These are phyloP conservation scores for Pseudomassariella vexata DNA, from an alignment of 2,329 filamentous ascomycete genomes.

Conservation along the genomic window DNA sequence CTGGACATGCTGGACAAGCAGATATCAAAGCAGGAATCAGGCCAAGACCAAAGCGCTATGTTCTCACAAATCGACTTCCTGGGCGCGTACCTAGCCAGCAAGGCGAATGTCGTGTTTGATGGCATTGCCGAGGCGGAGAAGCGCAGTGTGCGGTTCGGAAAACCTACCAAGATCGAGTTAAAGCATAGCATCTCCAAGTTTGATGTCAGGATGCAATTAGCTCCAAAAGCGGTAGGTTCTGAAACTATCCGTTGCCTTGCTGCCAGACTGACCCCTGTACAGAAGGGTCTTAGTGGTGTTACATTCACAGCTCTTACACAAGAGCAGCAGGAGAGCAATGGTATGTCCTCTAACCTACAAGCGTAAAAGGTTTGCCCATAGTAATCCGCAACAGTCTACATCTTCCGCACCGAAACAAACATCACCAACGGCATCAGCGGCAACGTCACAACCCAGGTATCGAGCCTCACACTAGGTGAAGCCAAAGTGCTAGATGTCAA, in stretches of 20 bases:
- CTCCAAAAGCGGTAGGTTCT: constrained; percentile 25
- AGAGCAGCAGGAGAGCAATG: constrained; percentile 26
- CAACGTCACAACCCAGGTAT: constrained; percentile 29
- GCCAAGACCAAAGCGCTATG: constrained; percentile 40
- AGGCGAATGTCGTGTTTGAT: constrained; percentile 57
- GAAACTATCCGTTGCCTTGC: not conserved
- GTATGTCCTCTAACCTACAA: constrained; percentile 21
- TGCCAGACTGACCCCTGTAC: constrained; percentile 10
- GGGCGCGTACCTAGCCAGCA: constrained; percentile 49
- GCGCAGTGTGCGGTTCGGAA: constrained; percentile 62
- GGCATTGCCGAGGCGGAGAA: constrained; percentile 65
- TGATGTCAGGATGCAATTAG: constrained; percentile 52
- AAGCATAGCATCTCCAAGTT: constrained; percentile 39
- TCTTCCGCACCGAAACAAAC: constrained; percentile 48
- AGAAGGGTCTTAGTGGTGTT: constrained; percentile 28
- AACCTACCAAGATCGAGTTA: constrained; percentile 39
- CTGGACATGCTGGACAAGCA: constrained; percentile 45
- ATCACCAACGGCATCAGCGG: constrained; percentile 56
- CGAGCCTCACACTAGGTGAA: constrained; percentile 34
- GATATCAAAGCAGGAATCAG: constrained; percentile 38
- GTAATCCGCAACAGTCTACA: constrained; percentile 15
- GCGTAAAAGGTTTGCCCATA: not conserved
- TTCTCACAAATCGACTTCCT: constrained; percentile 60
- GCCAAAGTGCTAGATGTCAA: constrained; percentile 55
- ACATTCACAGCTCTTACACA: constrained; percentile 37